Evolutionary conservation across 2,329 filamentous ascomycete genomes (phyloP).

Genomic region (Ceratocystiopsis sp.): DNA sequence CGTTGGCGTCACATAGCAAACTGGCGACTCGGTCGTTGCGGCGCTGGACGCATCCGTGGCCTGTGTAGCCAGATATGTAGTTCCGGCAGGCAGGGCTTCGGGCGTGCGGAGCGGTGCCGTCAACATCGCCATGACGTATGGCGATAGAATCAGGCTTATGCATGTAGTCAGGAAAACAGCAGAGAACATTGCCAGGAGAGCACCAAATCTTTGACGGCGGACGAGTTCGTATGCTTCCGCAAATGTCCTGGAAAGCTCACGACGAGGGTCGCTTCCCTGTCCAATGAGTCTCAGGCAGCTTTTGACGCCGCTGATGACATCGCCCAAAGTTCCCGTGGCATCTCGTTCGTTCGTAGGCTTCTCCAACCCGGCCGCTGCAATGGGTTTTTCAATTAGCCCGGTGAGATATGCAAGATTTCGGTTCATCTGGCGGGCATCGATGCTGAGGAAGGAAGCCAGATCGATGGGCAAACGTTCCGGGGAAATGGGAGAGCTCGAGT

Average conservation of each 20-base stretch:
- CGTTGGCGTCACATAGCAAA: constrained; percentile 6
- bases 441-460: constrained; percentile 29
- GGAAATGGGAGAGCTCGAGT: constrained; percentile 17
- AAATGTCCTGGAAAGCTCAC: background rate
- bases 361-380: too few relatives aligned
- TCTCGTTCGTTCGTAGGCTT: too few relatives aligned
- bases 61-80: background rate
- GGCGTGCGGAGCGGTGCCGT: too few relatives aligned
- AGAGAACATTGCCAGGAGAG: too few relatives aligned
- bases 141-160: too few relatives aligned
- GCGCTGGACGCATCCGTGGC: background rate
- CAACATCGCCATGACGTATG: too few relatives aligned
- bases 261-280: background rate
- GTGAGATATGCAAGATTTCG: constrained; percentile 33
- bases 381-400: constrained; percentile 11
- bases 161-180: too few relatives aligned
- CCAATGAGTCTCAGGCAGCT: background rate
- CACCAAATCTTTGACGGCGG: too few relatives aligned
- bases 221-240: too few relatives aligned
- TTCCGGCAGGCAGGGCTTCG: background rate
- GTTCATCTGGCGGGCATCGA: constrained; percentile 36
- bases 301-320: background rate
- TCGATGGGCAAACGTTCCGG: constrained; percentile 30
- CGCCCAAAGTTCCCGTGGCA: background rate
- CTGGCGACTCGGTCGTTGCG: constrained; percentile 1